Evolutionary conservation across 495 filamentous ascomycete genomes (phyloP).

Genomic region (Aspergillus nidulans): DNA sequence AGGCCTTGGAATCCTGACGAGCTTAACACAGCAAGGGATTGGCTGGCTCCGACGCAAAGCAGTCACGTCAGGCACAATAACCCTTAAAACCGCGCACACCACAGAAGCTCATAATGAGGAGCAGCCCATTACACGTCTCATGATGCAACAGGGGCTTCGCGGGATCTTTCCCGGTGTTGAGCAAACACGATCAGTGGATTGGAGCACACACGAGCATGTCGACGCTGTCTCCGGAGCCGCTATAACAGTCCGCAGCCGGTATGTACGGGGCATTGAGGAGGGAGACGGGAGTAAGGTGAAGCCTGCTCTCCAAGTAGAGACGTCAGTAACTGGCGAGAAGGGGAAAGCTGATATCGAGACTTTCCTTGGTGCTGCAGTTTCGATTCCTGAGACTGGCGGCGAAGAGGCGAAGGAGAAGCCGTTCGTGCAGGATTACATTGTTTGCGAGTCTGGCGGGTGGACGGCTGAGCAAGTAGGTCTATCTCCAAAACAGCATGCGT

Average conservation of each 20-base stretch:
- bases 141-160: constrained; percentile 2
- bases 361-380: not conserved
- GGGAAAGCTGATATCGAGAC: not conserved
- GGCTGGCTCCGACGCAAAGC: constrained; percentile 2
- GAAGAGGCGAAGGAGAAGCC: not conserved
- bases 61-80: not conserved
- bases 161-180: not conserved
- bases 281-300: not conserved
- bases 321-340: not conserved
- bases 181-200: not conserved
- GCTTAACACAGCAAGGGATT: not conserved
- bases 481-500: no score
- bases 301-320: not conserved
- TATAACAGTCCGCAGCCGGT: not conserved
- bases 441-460: not conserved
- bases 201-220: not conserved
- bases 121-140: not conserved
- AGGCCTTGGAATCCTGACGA: not conserved
- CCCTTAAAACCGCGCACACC: not conserved
- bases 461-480: not conserved
- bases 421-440: not conserved
- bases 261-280: not conserved
- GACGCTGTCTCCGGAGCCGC: not conserved
- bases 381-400: not conserved
- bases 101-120: not conserved